Evolutionary conservation across 148 eudicot species (phyloP), one percentile per base, ranked within the genome.

Genomic region (Rhododendron kiyosumense): DNA sequence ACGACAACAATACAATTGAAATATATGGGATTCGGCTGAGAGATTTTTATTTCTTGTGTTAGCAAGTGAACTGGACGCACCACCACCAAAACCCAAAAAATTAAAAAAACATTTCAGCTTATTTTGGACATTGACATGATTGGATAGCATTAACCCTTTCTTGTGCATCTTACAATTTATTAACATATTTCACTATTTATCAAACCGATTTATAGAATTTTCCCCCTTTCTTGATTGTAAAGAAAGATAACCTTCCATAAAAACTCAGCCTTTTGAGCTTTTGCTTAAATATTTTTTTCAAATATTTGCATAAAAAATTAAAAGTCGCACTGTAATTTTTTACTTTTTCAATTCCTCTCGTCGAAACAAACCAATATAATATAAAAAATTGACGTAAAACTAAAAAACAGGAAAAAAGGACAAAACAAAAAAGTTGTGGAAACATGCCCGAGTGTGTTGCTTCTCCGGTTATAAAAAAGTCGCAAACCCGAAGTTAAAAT

Each of bases 281-380:
- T 41, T 41, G 45, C 7, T 0, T 5, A 1, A 0, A 5, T 41
- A 41, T 41, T 41, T 41, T n/a, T 0, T 41, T 7, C 0, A 41
- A 41, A 6, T 41, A 41, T 0, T 41, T 41, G 8, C 1, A 1
- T 41, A 6, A 6, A 36, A 36, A 36, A 36, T 36, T 36, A 36
- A 36, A 41, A 41, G 0, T 0, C 7, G n/a, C n/a, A n/a, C n/a
- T n/a, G 5, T 41, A 41, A 41, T 41, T 7, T 41, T 41, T 41
- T 41, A 6, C 0, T 5, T 38, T 41, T 41, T 0, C 7, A 1
- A 41, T 41, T 41, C 1, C 7, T 41, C 7, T 41, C 8, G 45
- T 41, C 45, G 0, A 41, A 7, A 41, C 7, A 0, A 41, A 41
- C 7, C 45, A 41, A 41, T 41, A 41, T 41, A 6, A 41, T 7